These are phyloP conservation scores for Fusarium fracticaudum DNA, from an alignment of 2,329 filamentous ascomycete genomes.

Conservation along the genomic window DNA sequence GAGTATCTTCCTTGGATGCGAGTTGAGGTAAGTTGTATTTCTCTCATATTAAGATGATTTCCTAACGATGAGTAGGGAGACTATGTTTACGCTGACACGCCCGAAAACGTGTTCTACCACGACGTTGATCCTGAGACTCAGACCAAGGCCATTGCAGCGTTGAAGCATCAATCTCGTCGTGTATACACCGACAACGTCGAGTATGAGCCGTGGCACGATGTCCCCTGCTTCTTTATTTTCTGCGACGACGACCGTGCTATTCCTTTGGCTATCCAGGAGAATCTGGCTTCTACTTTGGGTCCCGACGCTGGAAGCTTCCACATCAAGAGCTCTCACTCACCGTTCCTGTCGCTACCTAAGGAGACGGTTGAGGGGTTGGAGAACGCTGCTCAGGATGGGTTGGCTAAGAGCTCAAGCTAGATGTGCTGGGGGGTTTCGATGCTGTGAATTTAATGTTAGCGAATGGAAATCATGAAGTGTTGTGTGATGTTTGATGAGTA, in stretches of 20 bases:
- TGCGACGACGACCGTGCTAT: slow-evolving; percentile 8
- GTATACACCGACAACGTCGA: not conserved
- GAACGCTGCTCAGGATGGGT: not conserved
- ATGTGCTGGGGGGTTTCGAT: fast-evolving
- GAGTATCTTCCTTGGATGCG: slow-evolving; percentile 19
- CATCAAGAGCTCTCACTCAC: not conserved
- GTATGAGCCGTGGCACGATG: slow-evolving; percentile 12
- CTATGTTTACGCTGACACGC: slow-evolving; percentile 4
- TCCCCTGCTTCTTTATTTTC: not conserved
- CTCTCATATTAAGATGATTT: not conserved
- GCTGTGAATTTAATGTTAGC: fast-evolving
- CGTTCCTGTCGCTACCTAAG: slow-evolving; percentile 2
- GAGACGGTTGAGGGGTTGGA: slow-evolving; percentile 1
- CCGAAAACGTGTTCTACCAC: slow-evolving; percentile 5
- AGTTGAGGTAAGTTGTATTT: not conserved
- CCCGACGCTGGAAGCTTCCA: not conserved
- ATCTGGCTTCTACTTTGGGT: not conserved
- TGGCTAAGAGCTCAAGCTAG: not conserved
- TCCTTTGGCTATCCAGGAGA: not conserved
- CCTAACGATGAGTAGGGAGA: not conserved
- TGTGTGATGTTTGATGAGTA: no score
- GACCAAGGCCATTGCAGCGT: not conserved
- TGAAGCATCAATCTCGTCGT: slow-evolving; percentile 11
- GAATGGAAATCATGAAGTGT: no score
- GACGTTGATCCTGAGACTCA: not conserved